Evolutionary conservation across 225 moss, liverwort and hornwort genomes (phyloP).

Genomic region (Sphagnum contortum): DNA sequence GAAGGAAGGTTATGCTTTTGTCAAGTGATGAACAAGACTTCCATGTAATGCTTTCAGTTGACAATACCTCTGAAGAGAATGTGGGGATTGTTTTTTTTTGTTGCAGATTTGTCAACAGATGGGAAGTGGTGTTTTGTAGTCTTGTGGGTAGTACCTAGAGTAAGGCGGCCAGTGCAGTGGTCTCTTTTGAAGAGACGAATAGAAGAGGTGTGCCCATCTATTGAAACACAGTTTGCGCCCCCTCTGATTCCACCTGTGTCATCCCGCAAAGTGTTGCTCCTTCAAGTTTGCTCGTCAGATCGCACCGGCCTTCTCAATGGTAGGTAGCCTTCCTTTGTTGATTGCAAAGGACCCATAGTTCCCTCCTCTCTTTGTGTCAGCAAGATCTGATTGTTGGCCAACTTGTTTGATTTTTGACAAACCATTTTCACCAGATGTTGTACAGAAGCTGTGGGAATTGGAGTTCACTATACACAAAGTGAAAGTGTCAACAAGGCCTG

Average conservation of each 20-base stretch:
- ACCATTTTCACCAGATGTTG: constrained; percentile 32
- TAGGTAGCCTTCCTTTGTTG: background rate
- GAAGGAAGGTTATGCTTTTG: too few relatives aligned
- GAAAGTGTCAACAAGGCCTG: constrained; percentile 58
- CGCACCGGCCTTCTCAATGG: constrained; percentile 69
- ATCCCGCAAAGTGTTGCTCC: constrained; percentile 36
- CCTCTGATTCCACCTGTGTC: constrained; percentile 22
- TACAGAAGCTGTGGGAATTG: constrained; percentile 58
- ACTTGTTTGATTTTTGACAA: background rate
- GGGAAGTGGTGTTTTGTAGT: constrained; percentile 76
- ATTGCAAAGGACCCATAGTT: background rate
- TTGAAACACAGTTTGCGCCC: constrained; percentile 27
- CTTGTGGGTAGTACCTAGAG: constrained; percentile 48
- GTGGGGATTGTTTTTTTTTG: background rate
- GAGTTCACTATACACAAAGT: constrained; percentile 62
- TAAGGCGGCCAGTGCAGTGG: constrained; percentile 30
- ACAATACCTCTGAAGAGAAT: background rate
- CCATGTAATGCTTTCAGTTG: too few relatives aligned
- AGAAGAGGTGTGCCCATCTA: constrained; percentile 53
- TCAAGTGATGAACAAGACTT: too few relatives aligned
- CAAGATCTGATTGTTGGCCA: background rate
- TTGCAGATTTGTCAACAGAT: constrained; percentile 68
- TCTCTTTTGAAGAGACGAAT: constrained; percentile 47
- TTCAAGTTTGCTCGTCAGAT: constrained; percentile 52
- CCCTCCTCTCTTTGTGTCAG: background rate